Evolutionary conservation across 345 rosid species (phyloP).

Genomic region (Arabis hirsuta): DNA sequence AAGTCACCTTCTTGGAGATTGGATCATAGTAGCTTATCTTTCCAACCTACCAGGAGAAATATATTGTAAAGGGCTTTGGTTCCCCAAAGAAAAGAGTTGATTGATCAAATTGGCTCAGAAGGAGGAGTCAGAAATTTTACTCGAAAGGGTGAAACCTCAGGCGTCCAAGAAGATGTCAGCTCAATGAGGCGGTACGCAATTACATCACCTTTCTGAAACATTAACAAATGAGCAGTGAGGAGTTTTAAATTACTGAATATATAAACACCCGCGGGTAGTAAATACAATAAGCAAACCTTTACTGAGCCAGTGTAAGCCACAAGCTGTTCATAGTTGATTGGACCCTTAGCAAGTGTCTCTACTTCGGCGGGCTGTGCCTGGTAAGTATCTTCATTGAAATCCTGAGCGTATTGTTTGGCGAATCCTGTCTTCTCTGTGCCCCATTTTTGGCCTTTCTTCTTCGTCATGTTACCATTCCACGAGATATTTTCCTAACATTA

Average conservation of each 20-base stretch:
- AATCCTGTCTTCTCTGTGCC: slow-evolving; percentile 66
- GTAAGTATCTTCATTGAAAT: slow-evolving; percentile 50
- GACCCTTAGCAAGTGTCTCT: slow-evolving; percentile 39
- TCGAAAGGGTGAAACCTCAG: slow-evolving; percentile 75
- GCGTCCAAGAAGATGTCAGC: slow-evolving; percentile 90
- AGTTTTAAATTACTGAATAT: not conserved
- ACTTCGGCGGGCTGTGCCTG: slow-evolving; percentile 47
- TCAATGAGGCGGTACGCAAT: slow-evolving; percentile 90
- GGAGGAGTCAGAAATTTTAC: slow-evolving; percentile 48
- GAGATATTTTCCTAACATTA: slow-evolving; percentile 56
- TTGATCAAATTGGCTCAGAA: slow-evolving; percentile 1
- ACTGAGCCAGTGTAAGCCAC: slow-evolving; percentile 61
- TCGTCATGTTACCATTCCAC: slow-evolving; percentile 89
- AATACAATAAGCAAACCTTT: slow-evolving; percentile 49
- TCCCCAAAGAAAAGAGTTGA: slow-evolving; percentile 4
- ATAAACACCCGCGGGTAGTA: not conserved
- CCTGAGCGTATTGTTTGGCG: slow-evolving; percentile 52
- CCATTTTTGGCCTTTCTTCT: slow-evolving; percentile 96
- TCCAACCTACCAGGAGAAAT: slow-evolving; percentile 65
- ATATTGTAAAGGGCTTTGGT: slow-evolving; percentile 6
- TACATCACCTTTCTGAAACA: slow-evolving; percentile 82
- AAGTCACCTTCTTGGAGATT: slow-evolving; percentile 55
- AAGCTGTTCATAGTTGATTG: slow-evolving; percentile 64
- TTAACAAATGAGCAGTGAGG: slow-evolving; percentile 14
- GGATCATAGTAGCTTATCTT: slow-evolving; percentile 63